phyloP scores from a whole-genome alignment of 2,329 filamentous ascomycete species.

The Penicillium sp. region DNA sequence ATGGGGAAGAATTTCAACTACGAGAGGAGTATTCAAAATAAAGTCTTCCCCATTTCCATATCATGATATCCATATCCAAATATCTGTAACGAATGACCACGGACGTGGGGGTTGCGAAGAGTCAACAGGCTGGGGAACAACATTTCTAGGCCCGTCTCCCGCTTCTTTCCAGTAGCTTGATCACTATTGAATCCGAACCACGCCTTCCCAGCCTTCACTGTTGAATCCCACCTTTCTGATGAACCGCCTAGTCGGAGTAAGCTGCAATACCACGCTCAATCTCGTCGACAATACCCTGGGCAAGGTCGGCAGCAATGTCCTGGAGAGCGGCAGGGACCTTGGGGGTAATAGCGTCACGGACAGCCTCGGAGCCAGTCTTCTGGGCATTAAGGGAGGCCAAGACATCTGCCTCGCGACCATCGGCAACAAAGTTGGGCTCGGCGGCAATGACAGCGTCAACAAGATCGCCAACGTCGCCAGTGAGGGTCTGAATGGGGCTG shows the following conservation, averaged over 20 bases:
- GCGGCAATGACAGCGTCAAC: constrained; percentile 19
- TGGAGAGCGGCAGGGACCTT: constrained; percentile 17
- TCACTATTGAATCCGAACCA: not conserved
- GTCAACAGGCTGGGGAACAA: not conserved
- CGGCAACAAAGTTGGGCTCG: constrained; percentile 11
- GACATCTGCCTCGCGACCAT: constrained; percentile 8
- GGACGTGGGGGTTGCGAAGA: not conserved
- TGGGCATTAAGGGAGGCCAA: constrained; percentile 13
- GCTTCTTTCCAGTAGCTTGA: not conserved
- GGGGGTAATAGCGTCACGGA: constrained; percentile 15
- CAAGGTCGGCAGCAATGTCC: constrained; percentile 6
- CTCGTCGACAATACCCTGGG: constrained; percentile 10
- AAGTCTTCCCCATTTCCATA: not conserved
- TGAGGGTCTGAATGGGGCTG: constrained; percentile 16
- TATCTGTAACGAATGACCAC: not conserved
- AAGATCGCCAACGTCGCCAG: constrained; percentile 6
- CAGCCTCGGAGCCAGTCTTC: constrained; percentile 10
- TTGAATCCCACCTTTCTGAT: not conserved
- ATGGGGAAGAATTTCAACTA: no score
- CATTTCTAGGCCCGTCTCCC: not conserved
- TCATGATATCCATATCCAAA: not conserved
- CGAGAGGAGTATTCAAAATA: no score
- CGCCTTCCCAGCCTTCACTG: not conserved
- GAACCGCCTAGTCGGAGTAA: constrained; percentile 6
- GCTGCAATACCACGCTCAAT: constrained; percentile 20